Percentiles rank a stretch among this genome's conserved stretches.
Conservation (phyloP, 305 asterid genomes). For the Plantago coronopus region DNA sequence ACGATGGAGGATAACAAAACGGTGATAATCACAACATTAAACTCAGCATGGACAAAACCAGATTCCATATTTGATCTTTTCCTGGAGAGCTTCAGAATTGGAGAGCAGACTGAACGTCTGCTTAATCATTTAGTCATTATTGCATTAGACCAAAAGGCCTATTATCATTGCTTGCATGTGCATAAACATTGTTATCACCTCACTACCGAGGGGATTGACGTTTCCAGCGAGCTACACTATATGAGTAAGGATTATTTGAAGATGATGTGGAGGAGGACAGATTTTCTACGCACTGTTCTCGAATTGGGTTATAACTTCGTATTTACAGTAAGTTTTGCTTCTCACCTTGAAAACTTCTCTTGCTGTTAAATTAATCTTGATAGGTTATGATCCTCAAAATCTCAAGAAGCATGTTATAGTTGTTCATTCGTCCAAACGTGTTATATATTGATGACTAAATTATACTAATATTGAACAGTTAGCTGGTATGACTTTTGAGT, state of each 20-base stretch:
- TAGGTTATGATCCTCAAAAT: neutral
- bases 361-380: neutral
- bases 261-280: slow-evolving; percentile 56
- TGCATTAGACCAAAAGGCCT: slow-evolving; percentile 47
- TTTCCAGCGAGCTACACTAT: slow-evolving; percentile 40
- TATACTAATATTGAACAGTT: neutral
- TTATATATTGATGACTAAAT: neutral
- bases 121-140: slow-evolving; percentile 41
- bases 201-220: slow-evolving; percentile 36
- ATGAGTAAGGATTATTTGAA: slow-evolving; percentile 41
- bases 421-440: neutral
- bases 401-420: neutral
- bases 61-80: slow-evolving; percentile 46
- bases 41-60: slow-evolving; percentile 53
- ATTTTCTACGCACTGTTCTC: slow-evolving; percentile 42
- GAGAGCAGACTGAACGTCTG: slow-evolving; percentile 38
- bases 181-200: slow-evolving; percentile 39
- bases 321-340: slow-evolving; percentile 33
- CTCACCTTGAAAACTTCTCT: neutral
- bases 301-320: slow-evolving; percentile 45
- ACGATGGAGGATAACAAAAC: slow-evolving; percentile 40
- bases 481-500: neutral
- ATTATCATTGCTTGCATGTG: slow-evolving; percentile 38
- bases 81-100: slow-evolving; percentile 47
- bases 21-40: slow-evolving; percentile 53